Percentiles rank a stretch among this genome's conserved stretches.
Conservation (phyloP, 169 alveolate genomes). For the Plasmodium gallinaceum region DNA sequence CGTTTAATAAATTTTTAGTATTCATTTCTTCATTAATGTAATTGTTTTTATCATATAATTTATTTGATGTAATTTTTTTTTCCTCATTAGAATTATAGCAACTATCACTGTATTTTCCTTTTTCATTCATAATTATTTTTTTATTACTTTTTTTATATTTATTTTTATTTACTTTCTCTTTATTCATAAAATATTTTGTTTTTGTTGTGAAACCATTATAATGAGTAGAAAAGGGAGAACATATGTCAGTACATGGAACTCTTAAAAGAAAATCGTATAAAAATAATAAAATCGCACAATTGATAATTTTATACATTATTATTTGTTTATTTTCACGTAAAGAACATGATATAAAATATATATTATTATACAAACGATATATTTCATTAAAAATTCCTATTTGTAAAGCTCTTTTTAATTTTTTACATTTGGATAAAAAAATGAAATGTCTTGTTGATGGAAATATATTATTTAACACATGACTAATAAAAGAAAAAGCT, state of each 20-base stretch:
- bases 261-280: slow-evolving; percentile 65
- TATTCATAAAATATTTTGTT: background rate
- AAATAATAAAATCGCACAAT: slow-evolving; percentile 55
- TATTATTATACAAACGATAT: slow-evolving; percentile 36
- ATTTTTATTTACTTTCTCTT: background rate
- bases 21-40: background rate
- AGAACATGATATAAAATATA: slow-evolving; percentile 76
- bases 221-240: slow-evolving; percentile 51
- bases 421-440: slow-evolving; percentile 27
- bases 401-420: slow-evolving; percentile 46
- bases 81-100: background rate
- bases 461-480: slow-evolving; percentile 44
- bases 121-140: background rate
- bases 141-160: background rate
- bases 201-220: slow-evolving; percentile 58
- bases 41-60: background rate
- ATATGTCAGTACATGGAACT: slow-evolving; percentile 45
- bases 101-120: background rate
- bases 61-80: background rate
- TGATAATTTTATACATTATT: slow-evolving; percentile 66
- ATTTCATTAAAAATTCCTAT: slow-evolving; percentile 44
- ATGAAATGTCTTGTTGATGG: slow-evolving; percentile 67
- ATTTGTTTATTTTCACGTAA: slow-evolving; percentile 66
- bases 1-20: background rate
- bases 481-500: slow-evolving; percentile 63